Percentiles rank a stretch among this genome's conserved stretches.
Conservation (phyloP, 768 basidiomycete species). For the Podaxis pistillaris region DNA sequence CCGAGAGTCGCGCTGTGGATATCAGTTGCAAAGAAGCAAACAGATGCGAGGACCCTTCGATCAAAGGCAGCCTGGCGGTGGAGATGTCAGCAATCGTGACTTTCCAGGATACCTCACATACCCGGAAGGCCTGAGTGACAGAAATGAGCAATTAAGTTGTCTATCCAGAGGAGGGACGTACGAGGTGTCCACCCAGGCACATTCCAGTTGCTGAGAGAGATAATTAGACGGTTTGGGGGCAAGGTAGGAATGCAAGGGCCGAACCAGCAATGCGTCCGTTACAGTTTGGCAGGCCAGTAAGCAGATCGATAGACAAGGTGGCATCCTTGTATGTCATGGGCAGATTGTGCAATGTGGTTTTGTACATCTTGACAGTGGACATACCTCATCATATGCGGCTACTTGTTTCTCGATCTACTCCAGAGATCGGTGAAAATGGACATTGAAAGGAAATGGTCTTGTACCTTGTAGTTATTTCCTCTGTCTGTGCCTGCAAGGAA, state of each 20-base stretch:
- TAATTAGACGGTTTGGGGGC: neutral
- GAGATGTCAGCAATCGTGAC: neutral
- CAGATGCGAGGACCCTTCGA: slow-evolving; percentile 72
- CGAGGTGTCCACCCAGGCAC: slow-evolving; percentile 87
- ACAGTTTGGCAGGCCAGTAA: slow-evolving; percentile 74
- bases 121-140: slow-evolving; percentile 36
- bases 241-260: slow-evolving; percentile 20
- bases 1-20: slow-evolving; percentile 88
- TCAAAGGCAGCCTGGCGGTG: slow-evolving; percentile 79
- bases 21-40: slow-evolving; percentile 96
- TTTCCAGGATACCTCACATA: slow-evolving; percentile 20
- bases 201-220: slow-evolving; percentile 70
- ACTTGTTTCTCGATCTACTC: slow-evolving; percentile 85
- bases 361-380: neutral
- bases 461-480: slow-evolving; percentile 91
- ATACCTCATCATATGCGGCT: slow-evolving; percentile 84
- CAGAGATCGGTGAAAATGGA: slow-evolving; percentile 2
- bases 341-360: neutral
- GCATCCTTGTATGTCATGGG: slow-evolving; percentile 56
- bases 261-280: slow-evolving; percentile 87
- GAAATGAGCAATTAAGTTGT: neutral
- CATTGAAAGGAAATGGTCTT: too few species aligned
- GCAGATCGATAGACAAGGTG: slow-evolving; percentile 70
- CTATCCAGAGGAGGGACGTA: slow-evolving; percentile 29
- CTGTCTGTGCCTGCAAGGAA: slow-evolving; percentile 39